Conservation (phyloP, 768 basidiomycete genomes). For the Kockovaella imperatae region DNA sequence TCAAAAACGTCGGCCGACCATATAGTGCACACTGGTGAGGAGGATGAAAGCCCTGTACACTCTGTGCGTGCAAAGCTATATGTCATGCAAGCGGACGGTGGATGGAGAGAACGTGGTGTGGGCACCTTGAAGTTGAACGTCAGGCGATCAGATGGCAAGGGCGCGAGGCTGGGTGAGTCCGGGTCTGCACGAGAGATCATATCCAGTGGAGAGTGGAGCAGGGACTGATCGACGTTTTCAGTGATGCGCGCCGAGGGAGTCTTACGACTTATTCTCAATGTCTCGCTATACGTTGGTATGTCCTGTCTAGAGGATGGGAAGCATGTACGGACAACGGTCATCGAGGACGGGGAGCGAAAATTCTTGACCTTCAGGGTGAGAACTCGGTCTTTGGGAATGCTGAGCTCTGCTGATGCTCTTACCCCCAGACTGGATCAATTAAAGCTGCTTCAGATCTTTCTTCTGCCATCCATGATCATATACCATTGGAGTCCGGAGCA, state of each 20-base stretch:
- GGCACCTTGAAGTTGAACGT: conserved; percentile 45
- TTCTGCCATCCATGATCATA: conserved; percentile 21
- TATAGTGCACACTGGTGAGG: conserved; percentile 46
- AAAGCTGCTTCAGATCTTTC: conserved; percentile 29
- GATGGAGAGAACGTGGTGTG: conserved; percentile 46
- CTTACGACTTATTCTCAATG: conserved; percentile 46
- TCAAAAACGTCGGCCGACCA: background rate
- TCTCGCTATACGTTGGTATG: conserved; percentile 44
- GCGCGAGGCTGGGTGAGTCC: conserved; percentile 43
- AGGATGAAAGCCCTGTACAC: conserved; percentile 45
- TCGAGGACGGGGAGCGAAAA: conserved; percentile 27
- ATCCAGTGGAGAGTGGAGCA: background rate
- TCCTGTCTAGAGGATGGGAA: conserved; percentile 38
- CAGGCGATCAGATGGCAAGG: conserved; percentile 24
- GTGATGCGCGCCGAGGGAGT: conserved; percentile 48
- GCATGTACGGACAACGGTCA: conserved; percentile 32
- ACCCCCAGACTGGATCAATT: conserved; percentile 15
- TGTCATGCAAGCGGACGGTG: conserved; percentile 39
- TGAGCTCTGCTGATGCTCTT: background rate
- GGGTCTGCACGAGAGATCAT: background rate
- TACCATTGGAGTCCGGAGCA: conserved; percentile 17
- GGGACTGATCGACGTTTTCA: conserved; percentile 16
- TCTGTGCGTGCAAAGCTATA: conserved; percentile 44
- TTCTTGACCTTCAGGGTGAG: conserved; percentile 37
- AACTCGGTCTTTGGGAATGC: background rate